Evolutionary conservation across 768 basidiomycete genomes (phyloP), one percentile per base, ranked within the genome.

Genomic region (Mycena olivaceomarginata): DNA sequence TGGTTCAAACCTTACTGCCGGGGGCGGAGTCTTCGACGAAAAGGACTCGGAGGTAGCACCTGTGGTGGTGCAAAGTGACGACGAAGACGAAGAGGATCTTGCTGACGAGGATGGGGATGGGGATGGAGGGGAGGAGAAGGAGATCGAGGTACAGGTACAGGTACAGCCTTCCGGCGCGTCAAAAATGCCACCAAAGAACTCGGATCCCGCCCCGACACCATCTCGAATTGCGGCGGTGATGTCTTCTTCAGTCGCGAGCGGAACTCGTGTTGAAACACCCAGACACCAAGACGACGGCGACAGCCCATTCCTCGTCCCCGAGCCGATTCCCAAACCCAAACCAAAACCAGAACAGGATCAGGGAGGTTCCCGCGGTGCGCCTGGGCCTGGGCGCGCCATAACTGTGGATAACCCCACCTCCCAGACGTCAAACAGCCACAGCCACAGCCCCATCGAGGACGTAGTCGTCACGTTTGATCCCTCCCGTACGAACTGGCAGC

Each of bases 1-100:
- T 75, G 75, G 81, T 80, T 0, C 84, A 85, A 63, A 75, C 72
- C 39, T 66, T 80, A 1, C 83, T 81, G 59, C 72, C 83, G 4
- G 83, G 67, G 59, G 51, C 56, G 15, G 18, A 66, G 7, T 37
- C 68, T 10, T 40, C 45, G 68, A 67, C 53, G 67, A 64, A 41
- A 72, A 68, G 51, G 59, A 43, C 39, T 31, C 57, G 3, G 60
- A 56, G 11, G 31, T 20, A 31, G 48, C 25, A 7, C 16, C 22
- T 9, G 37, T 31, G 6, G 59, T 37, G 16, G 63, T 39, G 70
- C 13, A 65, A n/a, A 45, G 18, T 22, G 59, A 70, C 40, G 74
- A 72, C n/a, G 70, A 69, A 25, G 66, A 31, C 31, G 31, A 31
- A 31, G 31, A 31, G 31, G 4, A 31, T 3, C 31, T 4, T 31